Evolutionary conservation across 305 asterid species (phyloP).

Genomic region (Fraxinus baroniana): DNA sequence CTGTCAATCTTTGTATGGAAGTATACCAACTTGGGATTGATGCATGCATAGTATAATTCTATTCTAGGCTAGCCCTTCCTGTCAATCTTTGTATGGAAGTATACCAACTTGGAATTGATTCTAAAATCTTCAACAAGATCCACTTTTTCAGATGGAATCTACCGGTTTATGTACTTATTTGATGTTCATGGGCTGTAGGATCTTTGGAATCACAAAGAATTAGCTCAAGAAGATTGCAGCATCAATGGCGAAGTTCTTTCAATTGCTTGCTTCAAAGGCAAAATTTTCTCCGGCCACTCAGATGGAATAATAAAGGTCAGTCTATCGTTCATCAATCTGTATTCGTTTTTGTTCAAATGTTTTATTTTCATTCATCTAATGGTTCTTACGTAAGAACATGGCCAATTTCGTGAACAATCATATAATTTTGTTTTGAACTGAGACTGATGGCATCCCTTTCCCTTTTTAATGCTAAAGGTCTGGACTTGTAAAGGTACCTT

Average conservation of each 20-base stretch:
- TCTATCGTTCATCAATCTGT: neutral
- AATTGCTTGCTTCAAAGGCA: conserved; percentile 48
- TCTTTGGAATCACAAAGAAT: conserved; percentile 69
- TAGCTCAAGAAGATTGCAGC: conserved; percentile 63
- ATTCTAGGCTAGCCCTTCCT: too few species aligned
- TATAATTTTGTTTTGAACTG: neutral
- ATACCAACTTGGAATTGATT: too few species aligned
- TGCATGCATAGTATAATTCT: too few species aligned
- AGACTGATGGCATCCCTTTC: conserved; percentile 19
- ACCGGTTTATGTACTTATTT: neutral
- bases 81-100: too few species aligned
- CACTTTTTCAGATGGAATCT: neutral
- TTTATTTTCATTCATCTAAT: neutral
- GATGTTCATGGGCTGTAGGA: conserved; percentile 47
- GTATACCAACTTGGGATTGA: too few species aligned
- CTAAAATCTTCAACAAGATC: too few species aligned
- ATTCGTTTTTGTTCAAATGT: neutral
- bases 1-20: too few species aligned
- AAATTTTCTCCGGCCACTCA: conserved; percentile 71
- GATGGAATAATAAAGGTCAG: conserved; percentile 81
- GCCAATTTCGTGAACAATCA: neutral
- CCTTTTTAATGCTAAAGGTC: conserved; percentile 38
- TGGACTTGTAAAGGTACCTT: conserved; percentile 47
- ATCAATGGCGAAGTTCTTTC: conserved; percentile 67
- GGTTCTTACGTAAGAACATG: neutral